A percentile compares a stretch with the other conserved stretches of the same genome.
Conservation (phyloP, 768 basidiomycete genomes). For the Cystobasidiopsis lactophilus region DNA sequence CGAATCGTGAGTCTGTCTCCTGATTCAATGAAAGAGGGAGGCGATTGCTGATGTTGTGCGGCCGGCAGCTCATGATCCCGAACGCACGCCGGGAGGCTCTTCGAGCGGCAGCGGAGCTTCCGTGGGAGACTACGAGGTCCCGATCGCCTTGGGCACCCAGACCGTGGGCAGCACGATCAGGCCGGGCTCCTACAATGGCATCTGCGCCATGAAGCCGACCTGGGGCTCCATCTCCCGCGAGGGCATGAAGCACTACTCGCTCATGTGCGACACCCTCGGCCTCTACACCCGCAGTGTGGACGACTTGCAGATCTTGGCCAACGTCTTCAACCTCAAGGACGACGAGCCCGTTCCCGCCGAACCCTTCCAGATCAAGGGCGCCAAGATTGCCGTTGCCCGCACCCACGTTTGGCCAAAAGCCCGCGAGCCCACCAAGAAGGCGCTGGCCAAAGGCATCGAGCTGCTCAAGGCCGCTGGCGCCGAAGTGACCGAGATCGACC, state of each 20-base stretch:
- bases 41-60: constrained; percentile 1
- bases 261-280: constrained; percentile 16
- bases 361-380: constrained; percentile 14
- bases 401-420: constrained; percentile 13
- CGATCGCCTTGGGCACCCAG: constrained; percentile 16
- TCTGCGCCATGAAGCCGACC: constrained; percentile 23
- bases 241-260: constrained; percentile 18
- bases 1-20: neutral
- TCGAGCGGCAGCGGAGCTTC: constrained; percentile 23
- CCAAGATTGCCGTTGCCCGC: constrained; percentile 20
- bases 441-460: constrained; percentile 16
- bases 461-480: constrained; percentile 20
- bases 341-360: constrained; percentile 13
- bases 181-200: constrained; percentile 23
- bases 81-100: constrained; percentile 22
- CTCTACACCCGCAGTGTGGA: constrained; percentile 21
- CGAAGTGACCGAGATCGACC: constrained; percentile 19
- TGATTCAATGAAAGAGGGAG: too few species aligned
- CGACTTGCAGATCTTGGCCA: constrained; percentile 20
- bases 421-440: constrained; percentile 8
- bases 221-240: constrained; percentile 22
- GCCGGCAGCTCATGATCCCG: constrained; percentile 16
- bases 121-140: constrained; percentile 23
- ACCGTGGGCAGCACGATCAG: constrained; percentile 21
- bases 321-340: constrained; percentile 17